Conservation (phyloP, 345 rosid genomes). For the Hevea brasiliensis region DNA sequence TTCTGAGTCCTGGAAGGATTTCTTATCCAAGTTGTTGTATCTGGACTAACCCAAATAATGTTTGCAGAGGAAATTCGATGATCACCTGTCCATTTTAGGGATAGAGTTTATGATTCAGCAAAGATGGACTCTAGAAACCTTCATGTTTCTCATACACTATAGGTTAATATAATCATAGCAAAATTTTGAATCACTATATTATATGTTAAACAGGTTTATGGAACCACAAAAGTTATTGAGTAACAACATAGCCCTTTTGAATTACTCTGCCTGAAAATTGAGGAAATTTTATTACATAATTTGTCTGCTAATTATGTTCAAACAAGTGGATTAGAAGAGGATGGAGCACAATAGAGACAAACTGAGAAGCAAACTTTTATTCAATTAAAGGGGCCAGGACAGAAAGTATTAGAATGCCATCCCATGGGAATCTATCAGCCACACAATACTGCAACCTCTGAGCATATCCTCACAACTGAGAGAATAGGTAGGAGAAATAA, state of each 20-base stretch:
- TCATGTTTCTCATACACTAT: background rate
- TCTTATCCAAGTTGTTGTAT: conserved; percentile 65
- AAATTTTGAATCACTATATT: background rate
- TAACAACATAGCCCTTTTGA: background rate
- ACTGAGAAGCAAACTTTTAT: background rate
- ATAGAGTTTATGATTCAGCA: conserved; percentile 10
- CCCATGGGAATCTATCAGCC: background rate
- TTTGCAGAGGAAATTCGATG: conserved; percentile 70
- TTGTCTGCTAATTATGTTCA: background rate
- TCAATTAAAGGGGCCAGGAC: background rate
- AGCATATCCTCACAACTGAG: background rate
- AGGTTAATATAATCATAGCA: background rate
- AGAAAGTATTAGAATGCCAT: background rate
- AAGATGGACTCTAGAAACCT: conserved; percentile 10
- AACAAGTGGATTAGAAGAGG: background rate
- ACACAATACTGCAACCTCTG: background rate
- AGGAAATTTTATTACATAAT: background rate
- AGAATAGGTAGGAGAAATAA: background rate
- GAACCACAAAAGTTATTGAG: background rate
- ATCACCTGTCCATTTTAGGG: conserved; percentile 57
- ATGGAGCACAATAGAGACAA: background rate
- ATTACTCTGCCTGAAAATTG: too few relatives aligned
- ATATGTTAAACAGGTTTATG: background rate
- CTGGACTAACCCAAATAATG: conserved; percentile 74
- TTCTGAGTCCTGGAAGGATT: conserved; percentile 46